Evolutionary conservation across 805 yeast genomes (phyloP), one percentile per base, ranked within the genome.

Genomic region (Cyberlindnera veronae): DNA sequence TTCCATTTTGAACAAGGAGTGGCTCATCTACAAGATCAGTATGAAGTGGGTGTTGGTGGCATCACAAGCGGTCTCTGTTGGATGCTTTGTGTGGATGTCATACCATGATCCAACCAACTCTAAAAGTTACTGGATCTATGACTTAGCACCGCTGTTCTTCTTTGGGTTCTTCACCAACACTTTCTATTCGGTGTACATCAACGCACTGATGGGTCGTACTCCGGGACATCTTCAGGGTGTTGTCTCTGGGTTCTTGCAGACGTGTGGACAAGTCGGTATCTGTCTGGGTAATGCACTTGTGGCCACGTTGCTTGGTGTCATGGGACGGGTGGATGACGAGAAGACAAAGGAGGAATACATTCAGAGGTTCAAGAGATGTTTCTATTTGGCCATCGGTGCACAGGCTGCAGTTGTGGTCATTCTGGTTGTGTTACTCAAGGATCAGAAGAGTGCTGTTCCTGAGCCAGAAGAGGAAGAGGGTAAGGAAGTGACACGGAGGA

Each of bases 191-290:
- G 56, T 64, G 3, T 68, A 60, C 36, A 39, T 61, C 28, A 62
- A 55, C 23, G 55, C 62, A 4, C 49, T 67, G 8, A 51, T 58
- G 43, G 32, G 55, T 31, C 35, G 57, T 16, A 60, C 71, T 8
- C 73, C 75, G 0, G 32, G 50, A 5, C 62, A 64, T 36, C 43
- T 64, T 13, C 72, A 68, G 37, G 73, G 71, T 14, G 61, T 64
- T 21, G 67, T 68, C 3, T 42, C 64, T 6, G 74, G 69, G 1
- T 45, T 67, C 6, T 52, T 58, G 26, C 64, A 59, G 42, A 64
- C 72, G 1, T 42, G 13, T 21, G 27, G 27, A 4, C 34, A 32
- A 15, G 19, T 32, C 9, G 14, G 16, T 15, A 21, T 32, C 13
- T 32, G 34, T 16, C 15, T 32, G 12, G 34, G 28, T 9, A 32